phyloP scores from a whole-genome alignment of 768 basidiomycete species.

The Mycena rebaudengoi region DNA sequence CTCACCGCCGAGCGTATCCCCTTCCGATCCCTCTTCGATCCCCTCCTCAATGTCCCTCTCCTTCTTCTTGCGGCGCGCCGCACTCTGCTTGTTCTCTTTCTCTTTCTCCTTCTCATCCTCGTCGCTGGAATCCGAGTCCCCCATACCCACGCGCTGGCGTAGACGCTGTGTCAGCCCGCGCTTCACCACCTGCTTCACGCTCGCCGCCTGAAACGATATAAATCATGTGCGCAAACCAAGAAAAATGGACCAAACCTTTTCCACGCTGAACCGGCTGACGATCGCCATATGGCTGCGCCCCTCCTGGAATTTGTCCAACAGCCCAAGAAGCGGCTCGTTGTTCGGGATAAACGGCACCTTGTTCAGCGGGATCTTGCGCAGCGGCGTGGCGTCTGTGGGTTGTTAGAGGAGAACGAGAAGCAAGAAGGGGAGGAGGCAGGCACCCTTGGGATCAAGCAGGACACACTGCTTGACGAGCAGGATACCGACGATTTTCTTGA shows the following conservation, averaged over 20 bases:
- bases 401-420: neutral
- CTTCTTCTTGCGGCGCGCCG: conserved; percentile 22
- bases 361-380: conserved; percentile 86
- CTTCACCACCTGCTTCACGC: conserved; percentile 86
- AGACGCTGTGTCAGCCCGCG: conserved; percentile 81
- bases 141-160: conserved; percentile 77
- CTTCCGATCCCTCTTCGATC: conserved; percentile 21
- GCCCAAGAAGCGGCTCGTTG: conserved; percentile 85
- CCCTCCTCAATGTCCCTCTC: conserved; percentile 29
- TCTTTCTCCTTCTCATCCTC: conserved; percentile 47
- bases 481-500: conserved; percentile 87
- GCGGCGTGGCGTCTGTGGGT: conserved; percentile 74
- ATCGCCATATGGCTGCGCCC: conserved; percentile 94
- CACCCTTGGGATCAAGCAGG: conserved; percentile 85
- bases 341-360: conserved; percentile 88
- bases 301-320: conserved; percentile 90
- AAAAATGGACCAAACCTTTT: conserved; percentile 49
- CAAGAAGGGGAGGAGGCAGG: neutral
- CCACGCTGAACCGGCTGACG: conserved; percentile 77
- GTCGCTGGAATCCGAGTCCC: conserved; percentile 64
- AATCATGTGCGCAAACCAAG: neutral
- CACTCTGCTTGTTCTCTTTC: conserved; percentile 30
- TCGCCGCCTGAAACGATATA: conserved; percentile 57
- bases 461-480: conserved; percentile 92
- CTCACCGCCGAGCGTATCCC: conserved; percentile 17